Evolutionary conservation across 2,329 filamentous ascomycete genomes (phyloP), one percentile per base, ranked within the genome.

Genomic region (Penicillium brasilianum): DNA sequence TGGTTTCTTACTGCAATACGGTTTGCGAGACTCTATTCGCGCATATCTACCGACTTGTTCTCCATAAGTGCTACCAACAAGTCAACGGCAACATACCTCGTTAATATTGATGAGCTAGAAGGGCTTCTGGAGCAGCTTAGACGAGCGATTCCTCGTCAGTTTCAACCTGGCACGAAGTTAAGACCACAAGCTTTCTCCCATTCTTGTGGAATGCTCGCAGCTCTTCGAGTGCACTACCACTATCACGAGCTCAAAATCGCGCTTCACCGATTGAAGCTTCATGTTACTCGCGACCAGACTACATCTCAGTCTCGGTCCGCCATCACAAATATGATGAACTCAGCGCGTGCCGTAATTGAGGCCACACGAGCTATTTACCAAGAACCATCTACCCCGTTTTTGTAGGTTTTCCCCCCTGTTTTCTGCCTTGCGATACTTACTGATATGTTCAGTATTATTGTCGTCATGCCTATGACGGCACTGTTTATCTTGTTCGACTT

Each of bases 1-100:
- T 51, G 48, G 48, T 51, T 51, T 37, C 9, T 51, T 18, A 34
- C 48, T 34, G 28, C 48, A 14, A 51, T 51, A 20, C 28, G 48
- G 9, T 51, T 51, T 34, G 32, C 28, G 3, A 30, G 48, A 18
- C 28, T 51, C 25, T 51, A 34, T 30, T 51, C 48, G 28, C 48
- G 32, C 11, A 34, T 20, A 34, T 51, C 20, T 34, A 51, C 48
- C 16, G 30, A 30, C 14, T 34, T 51, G 28, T 51, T 51, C 30
- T 51, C 48, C 20, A 34, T 34, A 18, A 51, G 48, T 34, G 48
- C 48, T 3, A 34, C 48, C 0, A 51, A 34, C 7, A 30, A 36
- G 11, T 51, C 48, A 34, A 51, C 5, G 13, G 30, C n/a, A 20
- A 10, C 30, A 30, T 34, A 34, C 3, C 48, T 34, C n/a, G 16